phyloP scores from a whole-genome alignment of 306 rosid genomes.

The Casuarina glauca region DNA sequence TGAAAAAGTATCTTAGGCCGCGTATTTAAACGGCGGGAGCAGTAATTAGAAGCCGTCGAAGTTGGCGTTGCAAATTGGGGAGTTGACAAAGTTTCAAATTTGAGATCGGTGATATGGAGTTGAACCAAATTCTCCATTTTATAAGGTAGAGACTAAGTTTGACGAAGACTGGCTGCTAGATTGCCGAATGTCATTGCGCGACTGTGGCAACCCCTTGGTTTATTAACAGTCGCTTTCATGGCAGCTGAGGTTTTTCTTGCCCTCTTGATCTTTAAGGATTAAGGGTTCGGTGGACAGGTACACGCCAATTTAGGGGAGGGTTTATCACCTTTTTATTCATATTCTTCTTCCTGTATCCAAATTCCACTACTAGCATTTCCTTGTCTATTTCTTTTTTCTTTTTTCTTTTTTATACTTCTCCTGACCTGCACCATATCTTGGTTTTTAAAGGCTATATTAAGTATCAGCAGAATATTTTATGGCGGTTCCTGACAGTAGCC shows the following conservation, averaged over 20 bases:
- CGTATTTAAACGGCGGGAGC: background rate
- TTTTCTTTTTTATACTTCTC: background rate
- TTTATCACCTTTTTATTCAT: too few relatives aligned
- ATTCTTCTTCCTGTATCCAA: too few relatives aligned
- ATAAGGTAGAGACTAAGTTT: background rate
- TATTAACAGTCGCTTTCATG: background rate
- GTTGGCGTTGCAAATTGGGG: background rate
- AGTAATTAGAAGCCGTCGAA: background rate
- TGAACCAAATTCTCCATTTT: background rate
- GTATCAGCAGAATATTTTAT: background rate
- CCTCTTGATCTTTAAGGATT: background rate
- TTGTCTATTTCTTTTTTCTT: background rate
- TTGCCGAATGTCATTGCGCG: constrained; percentile 8
- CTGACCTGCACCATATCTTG: background rate
- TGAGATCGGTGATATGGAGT: background rate
- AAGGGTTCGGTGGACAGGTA: background rate
- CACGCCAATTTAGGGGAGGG: background rate
- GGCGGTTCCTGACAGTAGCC: background rate
- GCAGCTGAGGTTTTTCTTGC: constrained; percentile 1
- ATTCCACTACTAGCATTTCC: too few relatives aligned
- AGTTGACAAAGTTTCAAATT: background rate
- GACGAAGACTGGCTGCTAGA: background rate
- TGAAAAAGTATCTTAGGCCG: too few relatives aligned
- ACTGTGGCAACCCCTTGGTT: background rate
- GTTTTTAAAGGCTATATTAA: background rate